Base-by-base conservation (phyloP, 768 basidiomycete genomes). In the Pulveroboletus sp. region DNA sequence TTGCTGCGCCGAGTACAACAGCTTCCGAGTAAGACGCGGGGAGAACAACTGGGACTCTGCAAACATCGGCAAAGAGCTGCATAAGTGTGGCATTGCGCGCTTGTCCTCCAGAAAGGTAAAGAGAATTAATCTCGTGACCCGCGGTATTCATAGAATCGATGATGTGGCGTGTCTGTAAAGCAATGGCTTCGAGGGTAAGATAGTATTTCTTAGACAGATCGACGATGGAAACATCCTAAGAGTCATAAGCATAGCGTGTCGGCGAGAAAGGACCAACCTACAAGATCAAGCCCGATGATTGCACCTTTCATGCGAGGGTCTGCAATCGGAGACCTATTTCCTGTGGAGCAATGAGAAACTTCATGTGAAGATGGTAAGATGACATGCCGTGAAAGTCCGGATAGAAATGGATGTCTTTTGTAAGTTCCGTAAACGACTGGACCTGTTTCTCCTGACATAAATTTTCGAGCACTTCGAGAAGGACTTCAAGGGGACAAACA, bases 271-370 rank as follows among this genome's bases (percentile, higher is more conserved):
- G 17, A 19, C 14, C 4, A 4, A 64, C 75, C 32, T 61, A 84
- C 87, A 45, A 98, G 81, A 40, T 85, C 78, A 39, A 98, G 79
- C 25, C 97, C 97, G 46, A 84, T 76, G 49, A 98, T 85, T 42
- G 92, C 87, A 17, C 97, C 97, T 32, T 88, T 78, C 95, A 98
- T 97, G 45, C 79, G 82, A n/a, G 90, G 78, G 65, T 99, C 97
- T 2, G 95, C 95, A 38, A 98, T 83, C 1, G 97, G 97, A 1
- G 94, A 97, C 51, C 97, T 79, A 68, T 99, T 99, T 33, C 95
- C 94, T 94, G 67, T 20, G 40, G 32, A 25, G 8, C 35, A 32
- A 8, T 51, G 32, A 45, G 47, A 46, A 31, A 32, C 40, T 20
- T 21, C n/a, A 9, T 13, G 29, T 31, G 21, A 36, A 29, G 34